A percentile compares a stretch with the other conserved stretches of the same genome.
phyloP scores from a whole-genome alignment of 352 stramenopile species.

The Globisporangium irregulare region DNA sequence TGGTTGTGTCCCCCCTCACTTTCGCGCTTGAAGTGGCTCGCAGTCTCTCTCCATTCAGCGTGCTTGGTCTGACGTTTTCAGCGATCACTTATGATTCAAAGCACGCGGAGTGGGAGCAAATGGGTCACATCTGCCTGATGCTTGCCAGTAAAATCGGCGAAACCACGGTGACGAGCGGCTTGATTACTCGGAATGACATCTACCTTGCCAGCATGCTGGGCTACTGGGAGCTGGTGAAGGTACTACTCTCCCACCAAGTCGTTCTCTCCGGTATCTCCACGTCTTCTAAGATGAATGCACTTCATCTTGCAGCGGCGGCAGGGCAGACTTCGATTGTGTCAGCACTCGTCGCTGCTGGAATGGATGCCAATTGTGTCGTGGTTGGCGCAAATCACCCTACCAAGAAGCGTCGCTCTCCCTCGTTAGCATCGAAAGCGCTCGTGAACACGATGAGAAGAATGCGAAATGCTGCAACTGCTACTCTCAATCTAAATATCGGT shows the following conservation, averaged over 20 bases:
- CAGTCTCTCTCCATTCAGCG: constrained; percentile 24
- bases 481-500: constrained; percentile 22
- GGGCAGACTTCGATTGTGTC: constrained; percentile 42
- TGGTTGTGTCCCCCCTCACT: constrained; percentile 43
- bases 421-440: constrained; percentile 1
- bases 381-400: not conserved
- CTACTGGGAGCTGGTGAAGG: constrained; percentile 44
- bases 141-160: constrained; percentile 34
- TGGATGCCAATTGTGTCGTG: constrained; percentile 55
- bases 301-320: constrained; percentile 49
- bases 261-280: constrained; percentile 37
- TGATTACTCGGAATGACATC: constrained; percentile 51
- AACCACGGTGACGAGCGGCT: constrained; percentile 28
- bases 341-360: constrained; percentile 42
- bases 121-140: constrained; percentile 37
- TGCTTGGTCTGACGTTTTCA: constrained; percentile 17
- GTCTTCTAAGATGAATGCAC: constrained; percentile 34
- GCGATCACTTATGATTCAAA: constrained; percentile 16
- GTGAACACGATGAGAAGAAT: not conserved
- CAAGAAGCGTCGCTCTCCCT: not conserved
- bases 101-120: constrained; percentile 34
- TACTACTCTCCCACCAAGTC: constrained; percentile 52
- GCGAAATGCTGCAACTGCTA: not conserved
- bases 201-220: constrained; percentile 40
- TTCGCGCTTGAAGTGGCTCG: constrained; percentile 43